Conservation (phyloP, 495 filamentous ascomycete genomes). For the Neurospora pannonica region DNA sequence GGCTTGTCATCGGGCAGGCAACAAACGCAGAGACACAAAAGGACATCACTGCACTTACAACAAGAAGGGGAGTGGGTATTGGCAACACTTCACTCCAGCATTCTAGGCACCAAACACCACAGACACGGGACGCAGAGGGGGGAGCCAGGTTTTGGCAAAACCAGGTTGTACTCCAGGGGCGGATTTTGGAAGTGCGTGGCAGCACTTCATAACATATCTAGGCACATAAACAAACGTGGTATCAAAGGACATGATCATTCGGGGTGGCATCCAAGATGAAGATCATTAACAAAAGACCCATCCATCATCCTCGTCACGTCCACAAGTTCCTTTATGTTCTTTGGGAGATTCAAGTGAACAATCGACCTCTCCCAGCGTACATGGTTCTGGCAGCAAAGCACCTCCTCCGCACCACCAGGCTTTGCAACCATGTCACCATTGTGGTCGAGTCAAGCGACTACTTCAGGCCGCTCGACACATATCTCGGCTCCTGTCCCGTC, state of each 20-base stretch:
- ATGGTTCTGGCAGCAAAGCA: slow-evolving; percentile 10
- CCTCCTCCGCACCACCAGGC: slow-evolving; percentile 2
- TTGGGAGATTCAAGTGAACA: slow-evolving; percentile 5
- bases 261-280: neutral
- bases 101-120: neutral
- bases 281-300: neutral
- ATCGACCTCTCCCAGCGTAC: slow-evolving; percentile 3
- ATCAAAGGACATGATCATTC: neutral
- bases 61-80: neutral
- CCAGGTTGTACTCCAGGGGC: neutral
- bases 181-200: neutral
- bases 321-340: slow-evolving; percentile 4
- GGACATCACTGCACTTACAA: neutral
- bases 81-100: neutral
- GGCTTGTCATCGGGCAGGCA: neutral
- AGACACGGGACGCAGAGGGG: neutral
- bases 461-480: neutral
- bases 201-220: neutral
- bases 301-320: neutral
- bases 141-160: neutral
- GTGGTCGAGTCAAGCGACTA: slow-evolving; percentile 1
- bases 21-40: neutral
- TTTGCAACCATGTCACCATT: slow-evolving; percentile 7
- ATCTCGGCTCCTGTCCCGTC: slow-evolving; percentile 6
- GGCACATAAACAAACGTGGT: neutral